Evolutionary conservation across 768 basidiomycete species (phyloP).

Genomic region (Panellus pusillus): DNA sequence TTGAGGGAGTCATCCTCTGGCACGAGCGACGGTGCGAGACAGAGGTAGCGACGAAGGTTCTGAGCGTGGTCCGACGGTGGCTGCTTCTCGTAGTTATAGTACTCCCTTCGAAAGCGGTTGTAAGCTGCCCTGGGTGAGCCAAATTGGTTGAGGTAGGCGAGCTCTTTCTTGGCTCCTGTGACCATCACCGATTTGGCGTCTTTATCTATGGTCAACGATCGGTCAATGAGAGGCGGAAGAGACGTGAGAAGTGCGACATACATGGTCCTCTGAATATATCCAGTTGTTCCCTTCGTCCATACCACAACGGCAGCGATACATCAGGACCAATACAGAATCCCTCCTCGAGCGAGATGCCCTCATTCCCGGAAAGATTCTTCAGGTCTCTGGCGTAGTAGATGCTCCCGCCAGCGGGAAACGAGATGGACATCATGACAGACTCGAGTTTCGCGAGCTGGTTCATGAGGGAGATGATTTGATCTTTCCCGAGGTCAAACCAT

Average conservation of each 20-base stretch:
- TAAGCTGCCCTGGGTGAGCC: constrained; percentile 29
- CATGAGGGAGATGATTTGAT: constrained; percentile 34
- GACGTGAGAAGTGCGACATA: constrained; percentile 24
- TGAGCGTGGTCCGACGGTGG: constrained; percentile 30
- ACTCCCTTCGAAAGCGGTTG: constrained; percentile 25
- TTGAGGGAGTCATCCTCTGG: constrained; percentile 24
- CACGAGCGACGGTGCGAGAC: constrained; percentile 29
- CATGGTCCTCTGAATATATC: constrained; percentile 26
- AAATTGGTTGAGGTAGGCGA: constrained; percentile 31
- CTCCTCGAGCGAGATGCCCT: constrained; percentile 24
- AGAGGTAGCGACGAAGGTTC: constrained; percentile 31
- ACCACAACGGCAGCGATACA: constrained; percentile 27
- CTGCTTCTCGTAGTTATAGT: constrained; percentile 31
- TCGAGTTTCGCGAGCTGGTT: constrained; percentile 40
- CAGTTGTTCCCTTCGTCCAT: constrained; percentile 23
- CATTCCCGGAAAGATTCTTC: constrained; percentile 31
- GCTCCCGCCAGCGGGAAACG: constrained; percentile 35
- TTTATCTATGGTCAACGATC: constrained; percentile 25
- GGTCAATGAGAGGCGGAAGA: constrained; percentile 14
- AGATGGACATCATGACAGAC: constrained; percentile 40
- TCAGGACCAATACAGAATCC: constrained; percentile 36
- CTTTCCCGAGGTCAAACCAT: constrained; percentile 31
- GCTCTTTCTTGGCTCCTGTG: constrained; percentile 29
- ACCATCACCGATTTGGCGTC: constrained; percentile 27
- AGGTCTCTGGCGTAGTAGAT: constrained; percentile 41